A percentile compares a stretch with the other conserved stretches of the same genome.
Conservation (phyloP, 2,329 filamentous ascomycete species). For the Phaeoacremonium minimum region DNA sequence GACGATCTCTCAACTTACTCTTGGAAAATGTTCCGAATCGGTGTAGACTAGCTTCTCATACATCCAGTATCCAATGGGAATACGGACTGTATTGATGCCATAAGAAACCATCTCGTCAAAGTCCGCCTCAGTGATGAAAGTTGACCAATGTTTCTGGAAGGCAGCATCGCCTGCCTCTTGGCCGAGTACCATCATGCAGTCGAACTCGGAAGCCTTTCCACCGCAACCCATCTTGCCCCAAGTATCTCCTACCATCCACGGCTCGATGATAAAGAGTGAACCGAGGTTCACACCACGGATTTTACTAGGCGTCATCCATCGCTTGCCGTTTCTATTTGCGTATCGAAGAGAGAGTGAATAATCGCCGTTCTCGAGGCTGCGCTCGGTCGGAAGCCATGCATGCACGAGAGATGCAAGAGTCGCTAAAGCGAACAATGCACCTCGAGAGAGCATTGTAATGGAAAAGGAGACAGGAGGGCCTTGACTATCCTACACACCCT, state of each 20-base stretch:
- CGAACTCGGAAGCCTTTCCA: conserved; percentile 42
- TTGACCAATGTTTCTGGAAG: conserved; percentile 45
- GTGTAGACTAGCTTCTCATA: conserved; percentile 41
- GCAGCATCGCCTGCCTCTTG: conserved; percentile 38
- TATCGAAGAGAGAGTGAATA: no score
- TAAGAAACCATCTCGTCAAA: conserved; percentile 42
- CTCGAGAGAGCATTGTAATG: no score
- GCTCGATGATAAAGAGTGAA: conserved; percentile 46
- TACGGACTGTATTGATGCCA: conserved; percentile 48
- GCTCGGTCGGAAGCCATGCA: background rate
- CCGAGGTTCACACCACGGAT: conserved; percentile 54
- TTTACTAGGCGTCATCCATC: conserved; percentile 19
- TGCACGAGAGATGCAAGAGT: background rate
- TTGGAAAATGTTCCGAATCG: conserved; percentile 45
- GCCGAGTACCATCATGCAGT: conserved; percentile 44
- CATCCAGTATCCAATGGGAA: conserved; percentile 54
- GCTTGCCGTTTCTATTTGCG: background rate
- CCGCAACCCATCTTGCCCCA: conserved; percentile 46
- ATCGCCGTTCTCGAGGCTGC: background rate
- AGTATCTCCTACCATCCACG: conserved; percentile 42
- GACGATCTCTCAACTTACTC: no score
- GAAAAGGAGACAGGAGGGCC: no score
- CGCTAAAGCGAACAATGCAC: background rate
- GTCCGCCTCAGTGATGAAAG: conserved; percentile 44
- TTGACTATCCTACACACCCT: no score